Evolutionary conservation across 2,329 filamentous ascomycete genomes (phyloP), one percentile per base, ranked within the genome.

Genomic region (Arthrobotrys musiformis): DNA sequence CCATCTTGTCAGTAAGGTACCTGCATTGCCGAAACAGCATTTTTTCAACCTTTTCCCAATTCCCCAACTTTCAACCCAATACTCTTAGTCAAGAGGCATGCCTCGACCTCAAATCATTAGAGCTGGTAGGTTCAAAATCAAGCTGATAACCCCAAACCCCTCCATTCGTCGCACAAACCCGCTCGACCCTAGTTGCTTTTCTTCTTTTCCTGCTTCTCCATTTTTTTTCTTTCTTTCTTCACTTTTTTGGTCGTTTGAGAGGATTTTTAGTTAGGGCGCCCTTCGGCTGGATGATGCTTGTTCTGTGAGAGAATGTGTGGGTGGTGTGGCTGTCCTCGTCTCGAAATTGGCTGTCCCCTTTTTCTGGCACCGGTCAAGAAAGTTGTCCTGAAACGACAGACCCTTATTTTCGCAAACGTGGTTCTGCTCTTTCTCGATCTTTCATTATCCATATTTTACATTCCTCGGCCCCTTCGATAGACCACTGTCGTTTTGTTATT

Each of bases 61-160:
- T 64, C 72, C 50, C 24, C 40, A 58, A 48, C 56, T 42, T 48
- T 22, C 56, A n/a, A 13, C 28, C 58, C 83, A 58, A 40, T 58
- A 40, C 22, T 40, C 24, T 40, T 58, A 40, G 54, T 58, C 54
- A n/a, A 28, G 54, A 58, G 54, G 63, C 60, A 88, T 88, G 87
- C 87, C 86, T 81, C 84, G 87, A 80, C 87, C 87, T 80, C 85
- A 87, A 70, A 87, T 88, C 70, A 87, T 88, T 79, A 84, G 87
- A 84, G 86, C 86, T 81, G 87, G 87, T 88, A 84, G 62, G 68
- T 72, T 11, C 48, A 67, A 22, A 37, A 58, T 28, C 30, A 68
- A 78, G 85, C 78, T 74, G 70, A 62, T 60, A 44, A 75, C 48
- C 24, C 17, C 42, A 50, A 62, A 50, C 64, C 72, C 72, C 72